These are phyloP conservation scores for Phytophthora pisi DNA, from an alignment of 352 stramenopile genomes.

Conservation along the genomic window DNA sequence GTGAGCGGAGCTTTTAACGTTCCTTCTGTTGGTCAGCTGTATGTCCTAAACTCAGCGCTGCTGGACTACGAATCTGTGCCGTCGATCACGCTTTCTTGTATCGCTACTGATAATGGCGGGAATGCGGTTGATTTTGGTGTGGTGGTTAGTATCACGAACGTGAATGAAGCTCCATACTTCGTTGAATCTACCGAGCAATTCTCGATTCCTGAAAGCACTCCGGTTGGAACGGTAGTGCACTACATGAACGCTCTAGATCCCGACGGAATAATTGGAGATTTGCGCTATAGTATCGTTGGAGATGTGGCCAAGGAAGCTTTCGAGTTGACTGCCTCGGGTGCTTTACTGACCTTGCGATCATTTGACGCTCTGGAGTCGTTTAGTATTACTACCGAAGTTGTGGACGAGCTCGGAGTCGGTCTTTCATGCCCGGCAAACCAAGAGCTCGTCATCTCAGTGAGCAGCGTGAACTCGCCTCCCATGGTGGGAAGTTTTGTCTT, in stretches of 20 bases:
- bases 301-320: conserved; percentile 5
- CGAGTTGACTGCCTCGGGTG: conserved; percentile 7
- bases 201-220: conserved; percentile 19
- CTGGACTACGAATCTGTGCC: conserved; percentile 28
- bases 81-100: conserved; percentile 19
- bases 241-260: conserved; percentile 22
- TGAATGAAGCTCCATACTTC: conserved; percentile 36
- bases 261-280: conserved; percentile 9
- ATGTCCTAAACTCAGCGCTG: conserved; percentile 12
- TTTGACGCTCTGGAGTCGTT: conserved; percentile 16
- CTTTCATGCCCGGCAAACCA: conserved; percentile 20
- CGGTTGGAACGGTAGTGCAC: conserved; percentile 14
- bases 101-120: conserved; percentile 18
- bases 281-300: conserved; percentile 25
- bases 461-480: conserved; percentile 28
- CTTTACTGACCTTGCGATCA: conserved; percentile 7
- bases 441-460: conserved; percentile 23
- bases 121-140: conserved; percentile 25
- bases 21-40: conserved; percentile 15
- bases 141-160: conserved; percentile 18
- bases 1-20: conserved; percentile 15
- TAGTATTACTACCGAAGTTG: conserved; percentile 19
- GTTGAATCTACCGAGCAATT: conserved; percentile 4
- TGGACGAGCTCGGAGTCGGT: conserved; percentile 22
- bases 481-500: conserved; percentile 24